These are phyloP conservation scores for Calycina herbarum DNA, from an alignment of 2,329 filamentous ascomycete genomes.

Conservation along the genomic window DNA sequence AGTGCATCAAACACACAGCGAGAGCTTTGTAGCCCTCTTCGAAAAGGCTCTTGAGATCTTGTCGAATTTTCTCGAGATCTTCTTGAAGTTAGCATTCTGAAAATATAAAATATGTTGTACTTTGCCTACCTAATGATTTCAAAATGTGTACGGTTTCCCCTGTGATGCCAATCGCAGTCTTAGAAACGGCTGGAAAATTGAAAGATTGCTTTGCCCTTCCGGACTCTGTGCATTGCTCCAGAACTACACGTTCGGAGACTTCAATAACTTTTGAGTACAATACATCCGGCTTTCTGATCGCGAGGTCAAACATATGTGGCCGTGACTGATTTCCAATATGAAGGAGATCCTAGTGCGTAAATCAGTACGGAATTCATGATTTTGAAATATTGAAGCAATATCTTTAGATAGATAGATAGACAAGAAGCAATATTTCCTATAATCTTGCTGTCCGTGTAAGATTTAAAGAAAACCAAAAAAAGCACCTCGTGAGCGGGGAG, in stretches of 20 bases:
- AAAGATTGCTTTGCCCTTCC: conserved; percentile 47
- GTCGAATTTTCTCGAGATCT: conserved; percentile 61
- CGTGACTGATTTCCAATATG: conserved; percentile 91
- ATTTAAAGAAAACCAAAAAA: too few species aligned
- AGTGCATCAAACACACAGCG: conserved; percentile 88
- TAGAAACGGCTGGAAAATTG: background rate
- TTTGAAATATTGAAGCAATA: background rate
- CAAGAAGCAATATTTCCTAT: too few species aligned
- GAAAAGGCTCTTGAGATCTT: conserved; percentile 58
- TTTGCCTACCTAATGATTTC: conserved; percentile 44
- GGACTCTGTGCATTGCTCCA: conserved; percentile 91
- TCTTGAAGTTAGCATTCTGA: conserved; percentile 47
- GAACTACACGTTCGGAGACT: conserved; percentile 83
- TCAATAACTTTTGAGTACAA: conserved; percentile 86
- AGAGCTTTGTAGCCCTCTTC: conserved; percentile 70
- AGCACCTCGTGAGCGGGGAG: too few species aligned
- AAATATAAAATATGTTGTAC: background rate
- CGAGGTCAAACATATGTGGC: conserved; percentile 87
- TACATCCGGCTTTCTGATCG: conserved; percentile 83
- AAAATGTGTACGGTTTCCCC: conserved; percentile 53
- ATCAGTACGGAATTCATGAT: background rate
- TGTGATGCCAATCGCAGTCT: conserved; percentile 37
- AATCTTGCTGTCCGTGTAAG: too few species aligned
- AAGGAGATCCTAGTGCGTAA: conserved; percentile 75
- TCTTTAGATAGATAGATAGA: too few species aligned